phyloP scores from a whole-genome alignment of 371 early-diverging fungal genomes.

The Mucor plumbeus region DNA sequence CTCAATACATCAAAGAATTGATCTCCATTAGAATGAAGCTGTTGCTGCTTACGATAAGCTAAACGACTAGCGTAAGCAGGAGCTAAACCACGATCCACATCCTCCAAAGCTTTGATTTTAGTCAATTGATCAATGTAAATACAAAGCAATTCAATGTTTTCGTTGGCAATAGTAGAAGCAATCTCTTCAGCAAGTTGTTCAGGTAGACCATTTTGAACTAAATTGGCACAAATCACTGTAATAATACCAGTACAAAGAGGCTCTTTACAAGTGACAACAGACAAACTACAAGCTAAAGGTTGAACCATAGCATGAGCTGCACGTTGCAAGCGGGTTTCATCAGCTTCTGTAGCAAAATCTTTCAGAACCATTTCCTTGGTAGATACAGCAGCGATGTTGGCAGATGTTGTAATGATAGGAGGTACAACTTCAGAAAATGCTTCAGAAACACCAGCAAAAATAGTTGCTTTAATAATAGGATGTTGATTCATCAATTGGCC shows the following conservation, averaged over 20 bases:
- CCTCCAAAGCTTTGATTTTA: constrained; percentile 82
- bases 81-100: constrained; percentile 81
- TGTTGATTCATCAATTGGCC: constrained; percentile 84
- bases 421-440: constrained; percentile 58
- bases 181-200: constrained; percentile 85
- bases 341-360: constrained; percentile 93
- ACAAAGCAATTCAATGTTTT: constrained; percentile 91
- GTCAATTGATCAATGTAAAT: constrained; percentile 91
- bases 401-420: constrained; percentile 88
- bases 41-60: constrained; percentile 74
- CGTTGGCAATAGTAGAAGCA: constrained; percentile 78
- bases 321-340: constrained; percentile 85
- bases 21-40: constrained; percentile 63
- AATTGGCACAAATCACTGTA: constrained; percentile 71
- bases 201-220: constrained; percentile 79
- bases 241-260: constrained; percentile 85
- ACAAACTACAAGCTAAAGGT: constrained; percentile 78
- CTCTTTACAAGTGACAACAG: constrained; percentile 93
- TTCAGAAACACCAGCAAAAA: constrained; percentile 63
- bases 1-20: constrained; percentile 84
- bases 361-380: constrained; percentile 89
- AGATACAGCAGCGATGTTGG: constrained; percentile 88
- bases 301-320: constrained; percentile 96
- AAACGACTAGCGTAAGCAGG: constrained; percentile 74
- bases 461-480: constrained; percentile 85